A percentile compares a stretch with the other conserved stretches of the same genome.
These are phyloP conservation scores for Helenozyma baotianmanensis DNA, from an alignment of 805 yeast genomes.

Conservation along the genomic window DNA sequence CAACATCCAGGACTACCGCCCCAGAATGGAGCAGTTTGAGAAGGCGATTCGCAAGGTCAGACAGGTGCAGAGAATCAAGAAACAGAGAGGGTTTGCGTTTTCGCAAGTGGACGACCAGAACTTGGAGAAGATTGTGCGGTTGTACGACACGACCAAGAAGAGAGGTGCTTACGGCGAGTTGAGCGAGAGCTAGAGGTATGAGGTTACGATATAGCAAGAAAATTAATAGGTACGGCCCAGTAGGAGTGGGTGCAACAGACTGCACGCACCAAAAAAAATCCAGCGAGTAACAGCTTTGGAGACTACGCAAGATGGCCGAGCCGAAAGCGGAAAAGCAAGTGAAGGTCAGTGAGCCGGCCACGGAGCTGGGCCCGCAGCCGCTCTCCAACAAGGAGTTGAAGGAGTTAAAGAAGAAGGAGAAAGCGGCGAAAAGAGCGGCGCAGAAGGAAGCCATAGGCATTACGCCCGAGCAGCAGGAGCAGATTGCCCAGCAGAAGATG, in stretches of 20 bases:
- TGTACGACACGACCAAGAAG: slow-evolving; percentile 89
- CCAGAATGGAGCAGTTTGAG: slow-evolving; percentile 96
- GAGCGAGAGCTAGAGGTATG: slow-evolving; percentile 25
- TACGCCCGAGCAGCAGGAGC: slow-evolving; percentile 41
- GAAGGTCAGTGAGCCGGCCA: slow-evolving; percentile 5
- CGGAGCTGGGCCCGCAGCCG: slow-evolving; percentile 6
- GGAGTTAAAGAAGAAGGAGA: slow-evolving; percentile 82
- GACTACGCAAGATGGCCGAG: slow-evolving; percentile 7
- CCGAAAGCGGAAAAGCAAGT: slow-evolving; percentile 7
- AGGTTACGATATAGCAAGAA: no score
- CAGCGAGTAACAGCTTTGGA: no score
- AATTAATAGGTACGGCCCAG: no score
- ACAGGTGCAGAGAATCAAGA: slow-evolving; percentile 96
- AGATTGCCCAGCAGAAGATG: slow-evolving; percentile 38
- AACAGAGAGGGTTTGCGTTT: slow-evolving; percentile 97
- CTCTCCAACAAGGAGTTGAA: slow-evolving; percentile 78
- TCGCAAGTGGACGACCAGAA: slow-evolving; percentile 90
- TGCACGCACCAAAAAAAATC: no score
- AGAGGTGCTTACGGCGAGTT: slow-evolving; percentile 67
- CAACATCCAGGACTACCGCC: slow-evolving; percentile 88
- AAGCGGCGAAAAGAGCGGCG: slow-evolving; percentile 91
- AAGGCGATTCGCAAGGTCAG: slow-evolving; percentile 95
- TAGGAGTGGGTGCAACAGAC: no score
- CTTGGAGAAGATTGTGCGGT: slow-evolving; percentile 84
- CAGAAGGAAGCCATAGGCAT: slow-evolving; percentile 67